Evolutionary conservation across 2,329 filamentous ascomycete genomes (phyloP), one percentile per base, ranked within the genome.

Genomic region (Chrysoporthe cubensis): DNA sequence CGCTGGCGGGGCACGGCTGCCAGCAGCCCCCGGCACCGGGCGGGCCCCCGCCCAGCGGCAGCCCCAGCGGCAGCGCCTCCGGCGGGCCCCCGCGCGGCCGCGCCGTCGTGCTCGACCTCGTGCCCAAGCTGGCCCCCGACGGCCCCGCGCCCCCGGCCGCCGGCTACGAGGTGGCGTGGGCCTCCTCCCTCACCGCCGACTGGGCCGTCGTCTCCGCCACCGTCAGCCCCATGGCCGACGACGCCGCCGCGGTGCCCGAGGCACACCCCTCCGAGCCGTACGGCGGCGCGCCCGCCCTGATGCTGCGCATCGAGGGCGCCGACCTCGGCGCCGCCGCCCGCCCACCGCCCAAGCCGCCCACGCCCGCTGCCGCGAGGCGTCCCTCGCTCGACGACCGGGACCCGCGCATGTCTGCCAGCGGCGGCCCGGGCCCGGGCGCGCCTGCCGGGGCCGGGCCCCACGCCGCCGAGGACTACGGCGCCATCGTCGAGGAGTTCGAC

Each of bases 121-220:
- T 78, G 0, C 78, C 81, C 37, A 70, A 57, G 40, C 40, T n/a
- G 46, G 32, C 11, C 6, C 26, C 40, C 21, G 42, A 46, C 42
- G 32, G 26, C 32, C 43, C 43, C 3, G n/a, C 40, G 13, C 13
- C 48, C 70, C 34, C 57, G 4, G 32, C 43, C 59, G 14, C 32
- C 59, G 78, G 81, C 4, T 87, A 85, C 77, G 78, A 79, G 37
- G 87, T 98, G 0, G 81, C 86, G 0, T 88, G 87, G 66, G 91
- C 92, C 1, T 88, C 91, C 54, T 94, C 90, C 70, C 80, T 97
- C 14, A 91, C 88, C 9, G 81, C 89, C 0, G 87, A 90, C 62
- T 98, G 95, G 90, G 87, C 88, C 59, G 81, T 88, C 57, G 83
- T 83, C 1, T 79, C 78, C 57, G 79, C 84, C 16, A 78, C 77